Evolutionary conservation across 805 yeast genomes (phyloP).

Genomic region (Nakazawaea anatomiae): DNA sequence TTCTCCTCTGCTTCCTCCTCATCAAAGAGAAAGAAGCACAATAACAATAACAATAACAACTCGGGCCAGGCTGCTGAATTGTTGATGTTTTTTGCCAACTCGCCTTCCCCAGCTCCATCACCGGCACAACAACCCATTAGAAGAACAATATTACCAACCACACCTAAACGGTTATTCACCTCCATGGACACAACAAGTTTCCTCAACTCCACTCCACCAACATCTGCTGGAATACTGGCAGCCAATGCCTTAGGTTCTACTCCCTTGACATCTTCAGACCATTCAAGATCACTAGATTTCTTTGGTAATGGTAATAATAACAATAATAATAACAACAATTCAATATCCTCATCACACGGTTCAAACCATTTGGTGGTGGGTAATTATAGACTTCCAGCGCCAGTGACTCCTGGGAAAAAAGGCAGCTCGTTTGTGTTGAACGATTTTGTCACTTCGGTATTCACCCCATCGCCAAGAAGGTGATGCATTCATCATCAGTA

Average conservation of each 20-base stretch:
- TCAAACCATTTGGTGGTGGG: too few species aligned
- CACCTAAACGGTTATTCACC: conserved; percentile 10
- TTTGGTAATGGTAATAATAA: not conserved
- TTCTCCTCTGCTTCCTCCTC: conserved; percentile 13
- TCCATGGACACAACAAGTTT: not conserved
- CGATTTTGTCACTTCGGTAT: conserved; percentile 37
- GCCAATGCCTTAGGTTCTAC: conserved; percentile 11
- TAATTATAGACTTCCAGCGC: conserved; percentile 1
- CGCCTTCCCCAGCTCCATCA: conserved; percentile 38
- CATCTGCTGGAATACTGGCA: conserved; percentile 9
- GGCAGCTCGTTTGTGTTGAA: conserved; percentile 35
- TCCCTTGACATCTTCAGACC: conserved; percentile 6
- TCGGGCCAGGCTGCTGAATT: conserved; percentile 70
- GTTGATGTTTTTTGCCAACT: conserved; percentile 74
- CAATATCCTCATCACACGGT: not conserved
- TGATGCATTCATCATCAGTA: not conserved
- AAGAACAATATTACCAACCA: conserved; percentile 6
- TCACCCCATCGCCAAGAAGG: conserved; percentile 35
- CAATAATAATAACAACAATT: too few species aligned
- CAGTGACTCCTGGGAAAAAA: conserved; percentile 10
- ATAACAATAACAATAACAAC: not conserved
- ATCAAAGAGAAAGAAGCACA: conserved; percentile 25
- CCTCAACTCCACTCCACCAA: conserved; percentile 10
- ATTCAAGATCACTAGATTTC: conserved; percentile 5
- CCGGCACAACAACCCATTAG: not conserved